These are phyloP conservation scores for Carex sylvatica DNA, from an alignment of 202 grass and related monocot species.

Conservation along the genomic window DNA sequence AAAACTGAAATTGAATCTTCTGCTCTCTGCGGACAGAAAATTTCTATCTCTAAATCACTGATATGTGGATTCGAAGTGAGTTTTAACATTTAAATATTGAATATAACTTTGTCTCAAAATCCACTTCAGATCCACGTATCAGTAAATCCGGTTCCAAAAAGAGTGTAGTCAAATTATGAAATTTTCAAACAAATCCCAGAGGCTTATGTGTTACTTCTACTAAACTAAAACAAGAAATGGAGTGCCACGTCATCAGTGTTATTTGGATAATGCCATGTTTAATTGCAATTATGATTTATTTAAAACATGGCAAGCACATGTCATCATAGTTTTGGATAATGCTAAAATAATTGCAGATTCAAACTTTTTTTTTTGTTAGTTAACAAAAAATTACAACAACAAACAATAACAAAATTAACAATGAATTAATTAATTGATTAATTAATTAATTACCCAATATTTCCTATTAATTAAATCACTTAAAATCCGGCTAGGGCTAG, in stretches of 20 bases:
- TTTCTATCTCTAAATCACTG: too few relatives aligned
- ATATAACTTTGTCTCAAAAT: too few relatives aligned
- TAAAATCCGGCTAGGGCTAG: not conserved
- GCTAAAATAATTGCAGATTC: not conserved
- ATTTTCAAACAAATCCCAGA: not conserved
- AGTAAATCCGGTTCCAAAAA: too few relatives aligned
- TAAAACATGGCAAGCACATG: not conserved
- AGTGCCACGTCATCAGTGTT: not conserved
- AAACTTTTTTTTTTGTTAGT: not conserved
- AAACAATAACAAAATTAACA: not conserved
- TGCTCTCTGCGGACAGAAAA: too few relatives aligned
- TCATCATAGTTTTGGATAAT: not conserved
- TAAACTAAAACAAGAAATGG: not conserved
- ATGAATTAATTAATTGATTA: not conserved
- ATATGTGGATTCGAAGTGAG: too few relatives aligned
- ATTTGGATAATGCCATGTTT: conserved; percentile 7
- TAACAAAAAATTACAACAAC: not conserved
- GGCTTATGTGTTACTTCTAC: not conserved
- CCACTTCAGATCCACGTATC: too few relatives aligned
- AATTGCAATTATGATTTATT: not conserved
- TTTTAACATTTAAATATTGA: too few relatives aligned
- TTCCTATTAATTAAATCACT: not conserved
- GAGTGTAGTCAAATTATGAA: not conserved
- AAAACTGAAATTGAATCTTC: not conserved
- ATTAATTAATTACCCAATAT: not conserved